Evolutionary conservation across 257 asterid genomes (phyloP).

Genomic region (Buddleja alternifolia): DNA sequence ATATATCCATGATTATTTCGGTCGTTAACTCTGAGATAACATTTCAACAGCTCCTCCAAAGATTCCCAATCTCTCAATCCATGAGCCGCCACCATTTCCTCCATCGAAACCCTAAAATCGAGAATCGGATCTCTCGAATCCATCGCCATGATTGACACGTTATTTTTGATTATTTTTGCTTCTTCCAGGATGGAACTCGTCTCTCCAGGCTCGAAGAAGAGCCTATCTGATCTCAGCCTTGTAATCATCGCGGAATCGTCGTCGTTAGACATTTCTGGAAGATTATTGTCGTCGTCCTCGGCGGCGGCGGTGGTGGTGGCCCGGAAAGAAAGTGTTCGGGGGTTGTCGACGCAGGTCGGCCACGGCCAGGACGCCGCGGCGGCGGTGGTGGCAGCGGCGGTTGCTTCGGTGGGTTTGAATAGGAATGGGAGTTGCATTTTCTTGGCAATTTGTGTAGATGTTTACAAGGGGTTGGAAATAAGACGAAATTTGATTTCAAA

Average conservation of each 20-base stretch:
- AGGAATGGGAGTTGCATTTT: slow-evolving; percentile 60
- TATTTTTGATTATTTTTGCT: slow-evolving; percentile 35
- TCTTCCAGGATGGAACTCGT: slow-evolving; percentile 62
- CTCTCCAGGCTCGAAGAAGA: slow-evolving; percentile 73
- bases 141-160: slow-evolving; percentile 40
- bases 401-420: slow-evolving; percentile 50
- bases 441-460: slow-evolving; percentile 27
- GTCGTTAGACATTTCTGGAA: not conserved
- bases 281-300: slow-evolving; percentile 17
- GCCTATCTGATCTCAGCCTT: slow-evolving; percentile 64
- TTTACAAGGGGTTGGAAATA: slow-evolving; percentile 1
- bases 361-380: slow-evolving; percentile 47
- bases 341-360: slow-evolving; percentile 51
- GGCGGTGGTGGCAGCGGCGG: slow-evolving; percentile 13
- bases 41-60: slow-evolving; percentile 62
- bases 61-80: slow-evolving; percentile 52
- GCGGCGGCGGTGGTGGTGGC: slow-evolving; percentile 20
- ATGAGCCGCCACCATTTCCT: slow-evolving; percentile 78
- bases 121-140: slow-evolving; percentile 66
- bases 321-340: slow-evolving; percentile 69
- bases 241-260: slow-evolving; percentile 42
- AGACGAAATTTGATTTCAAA: slow-evolving; percentile 26
- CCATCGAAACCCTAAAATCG: slow-evolving; percentile 76
- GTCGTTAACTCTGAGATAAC: slow-evolving; percentile 56
- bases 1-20: slow-evolving; percentile 60